Percentiles rank a stretch among this genome's conserved stretches.
Conservation (phyloP, 2,329 filamentous ascomycete species). For the Pseudonectria buxi region DNA sequence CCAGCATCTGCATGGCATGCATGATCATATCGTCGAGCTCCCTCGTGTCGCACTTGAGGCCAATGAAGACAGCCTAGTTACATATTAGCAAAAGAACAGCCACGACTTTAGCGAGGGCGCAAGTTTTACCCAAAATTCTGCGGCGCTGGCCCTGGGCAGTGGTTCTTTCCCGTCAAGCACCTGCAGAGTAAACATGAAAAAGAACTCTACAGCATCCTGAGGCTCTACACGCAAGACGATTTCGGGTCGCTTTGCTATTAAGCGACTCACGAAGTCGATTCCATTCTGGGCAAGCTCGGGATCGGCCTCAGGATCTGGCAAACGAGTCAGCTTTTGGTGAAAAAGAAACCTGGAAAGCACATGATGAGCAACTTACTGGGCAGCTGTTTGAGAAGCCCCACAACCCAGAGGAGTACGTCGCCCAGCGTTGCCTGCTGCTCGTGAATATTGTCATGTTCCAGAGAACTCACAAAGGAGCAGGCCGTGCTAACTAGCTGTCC, state of each 20-base stretch:
- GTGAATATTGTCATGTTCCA: constrained; percentile 38
- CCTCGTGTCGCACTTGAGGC: constrained; percentile 36
- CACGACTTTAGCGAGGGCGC: background rate
- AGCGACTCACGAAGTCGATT: constrained; percentile 62
- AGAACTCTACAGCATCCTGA: constrained; percentile 50
- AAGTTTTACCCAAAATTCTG: constrained; percentile 64
- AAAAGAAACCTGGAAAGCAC: background rate
- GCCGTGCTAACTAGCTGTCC: constrained; percentile 65
- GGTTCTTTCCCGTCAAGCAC: constrained; percentile 66
- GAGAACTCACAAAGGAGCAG: constrained; percentile 60
- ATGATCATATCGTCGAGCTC: constrained; percentile 38
- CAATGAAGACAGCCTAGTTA: constrained; percentile 46
- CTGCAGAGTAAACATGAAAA: constrained; percentile 66
- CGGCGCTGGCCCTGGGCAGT: constrained; percentile 66
- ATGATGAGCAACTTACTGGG: constrained; percentile 37
- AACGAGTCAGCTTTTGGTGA: background rate
- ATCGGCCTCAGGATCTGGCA: constrained; percentile 60
- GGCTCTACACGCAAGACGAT: constrained; percentile 54
- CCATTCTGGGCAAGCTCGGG: constrained; percentile 67
- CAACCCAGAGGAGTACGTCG: constrained; percentile 53
- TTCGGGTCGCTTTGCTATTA: constrained; percentile 54
- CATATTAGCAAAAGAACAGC: constrained; percentile 1
- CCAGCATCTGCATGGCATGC: constrained; percentile 50
- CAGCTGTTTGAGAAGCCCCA: constrained; percentile 56
- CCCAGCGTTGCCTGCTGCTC: constrained; percentile 43